Percentiles rank a stretch among this genome's conserved stretches.
These are phyloP conservation scores for Plectosphaerella plurivora DNA, from an alignment of 2,329 filamentous ascomycete genomes.

Conservation along the genomic window DNA sequence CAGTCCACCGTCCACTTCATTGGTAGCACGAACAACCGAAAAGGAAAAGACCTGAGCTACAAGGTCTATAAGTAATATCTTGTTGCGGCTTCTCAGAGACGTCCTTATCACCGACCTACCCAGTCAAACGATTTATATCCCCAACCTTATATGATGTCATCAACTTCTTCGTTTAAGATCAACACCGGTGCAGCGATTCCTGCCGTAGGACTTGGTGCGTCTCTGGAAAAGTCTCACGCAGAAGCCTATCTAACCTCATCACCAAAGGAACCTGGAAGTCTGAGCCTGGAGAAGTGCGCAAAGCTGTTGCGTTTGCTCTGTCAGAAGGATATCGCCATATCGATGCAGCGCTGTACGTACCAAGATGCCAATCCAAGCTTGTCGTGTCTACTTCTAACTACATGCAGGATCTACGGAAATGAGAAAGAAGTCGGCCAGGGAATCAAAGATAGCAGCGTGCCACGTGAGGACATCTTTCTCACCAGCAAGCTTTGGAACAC, in stretches of 20 bases:
- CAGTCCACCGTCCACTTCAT: too few relatives aligned
- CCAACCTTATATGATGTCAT: background rate
- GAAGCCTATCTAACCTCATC: background rate
- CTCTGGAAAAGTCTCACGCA: background rate
- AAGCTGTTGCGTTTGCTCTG: conserved; percentile 52
- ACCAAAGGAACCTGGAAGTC: conserved; percentile 54
- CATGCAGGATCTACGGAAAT: conserved; percentile 27
- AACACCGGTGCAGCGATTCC: background rate
- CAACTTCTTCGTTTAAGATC: background rate
- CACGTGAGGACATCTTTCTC: conserved; percentile 41
- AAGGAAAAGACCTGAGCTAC: too few relatives aligned
- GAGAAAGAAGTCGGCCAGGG: conserved; percentile 44
- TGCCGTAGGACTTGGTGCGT: background rate
- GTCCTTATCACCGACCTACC: too few relatives aligned
- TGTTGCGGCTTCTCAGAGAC: too few relatives aligned
- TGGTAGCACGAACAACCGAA: too few relatives aligned
- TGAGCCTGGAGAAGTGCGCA: conserved; percentile 49
- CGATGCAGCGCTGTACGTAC: conserved; percentile 32
- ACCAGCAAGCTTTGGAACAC: conserved; percentile 63
- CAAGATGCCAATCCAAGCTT: background rate
- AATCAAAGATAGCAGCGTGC: conserved; percentile 37
- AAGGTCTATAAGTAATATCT: too few relatives aligned
- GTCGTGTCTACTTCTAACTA: background rate
- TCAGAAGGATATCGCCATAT: conserved; percentile 52
- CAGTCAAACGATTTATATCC: background rate